Evolutionary conservation across 1,139 yeast genomes (phyloP).

Genomic region (Suhomyces wounanorum): DNA sequence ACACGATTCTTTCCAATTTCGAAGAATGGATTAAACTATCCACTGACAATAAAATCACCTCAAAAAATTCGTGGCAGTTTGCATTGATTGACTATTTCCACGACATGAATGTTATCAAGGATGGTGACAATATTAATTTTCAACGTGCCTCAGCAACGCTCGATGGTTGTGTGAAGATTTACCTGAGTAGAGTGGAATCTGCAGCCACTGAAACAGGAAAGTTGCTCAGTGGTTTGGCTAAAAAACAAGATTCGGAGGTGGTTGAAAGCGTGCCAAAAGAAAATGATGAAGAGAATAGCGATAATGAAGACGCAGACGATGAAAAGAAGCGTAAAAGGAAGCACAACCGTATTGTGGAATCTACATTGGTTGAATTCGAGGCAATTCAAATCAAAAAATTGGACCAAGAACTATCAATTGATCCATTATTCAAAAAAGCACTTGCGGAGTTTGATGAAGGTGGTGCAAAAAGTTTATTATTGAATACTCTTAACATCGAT

Average conservation of each 20-base stretch:
- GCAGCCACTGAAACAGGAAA: constrained; percentile 91
- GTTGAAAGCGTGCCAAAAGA: constrained; percentile 23
- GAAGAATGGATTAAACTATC: constrained; percentile 91
- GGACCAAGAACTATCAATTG: constrained; percentile 78
- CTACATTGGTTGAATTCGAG: constrained; percentile 56
- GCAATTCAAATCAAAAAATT: constrained; percentile 65
- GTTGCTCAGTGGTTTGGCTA: constrained; percentile 69
- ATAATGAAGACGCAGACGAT: constrained; percentile 22
- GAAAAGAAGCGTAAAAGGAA: constrained; percentile 35
- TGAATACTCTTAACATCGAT: constrained; percentile 69
- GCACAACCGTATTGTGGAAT: constrained; percentile 43
- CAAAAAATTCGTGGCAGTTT: constrained; percentile 75
- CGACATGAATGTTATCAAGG: constrained; percentile 60
- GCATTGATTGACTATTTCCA: constrained; percentile 88
- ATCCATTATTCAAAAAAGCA: constrained; percentile 86
- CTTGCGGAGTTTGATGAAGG: constrained; percentile 94
- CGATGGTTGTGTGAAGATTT: constrained; percentile 85
- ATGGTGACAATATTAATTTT: constrained; percentile 67
- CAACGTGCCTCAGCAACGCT: constrained; percentile 78
- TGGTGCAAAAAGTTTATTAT: constrained; percentile 81
- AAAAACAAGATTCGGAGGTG: constrained; percentile 28
- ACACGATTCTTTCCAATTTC: constrained; percentile 59
- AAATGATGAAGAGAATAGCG: constrained; percentile 23
- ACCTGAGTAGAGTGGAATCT: constrained; percentile 84
- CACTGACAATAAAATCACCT: constrained; percentile 79